A percentile compares a stretch with the other conserved stretches of the same genome.
phyloP scores from a whole-genome alignment of 2,329 filamentous ascomycete genomes.

The Pestalotiopsis sp. region DNA sequence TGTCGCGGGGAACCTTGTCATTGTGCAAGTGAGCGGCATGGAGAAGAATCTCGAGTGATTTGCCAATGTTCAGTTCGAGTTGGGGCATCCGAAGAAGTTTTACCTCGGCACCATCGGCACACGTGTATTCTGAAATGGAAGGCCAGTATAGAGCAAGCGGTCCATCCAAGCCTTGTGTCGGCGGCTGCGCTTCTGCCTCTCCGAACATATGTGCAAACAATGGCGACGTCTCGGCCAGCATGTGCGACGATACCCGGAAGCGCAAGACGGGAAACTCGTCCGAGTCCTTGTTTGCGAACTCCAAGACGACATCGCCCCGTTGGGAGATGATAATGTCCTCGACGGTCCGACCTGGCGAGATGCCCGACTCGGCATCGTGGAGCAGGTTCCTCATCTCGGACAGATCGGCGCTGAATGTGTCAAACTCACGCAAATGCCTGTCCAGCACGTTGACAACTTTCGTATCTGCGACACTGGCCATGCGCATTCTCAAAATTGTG shows the following conservation, averaged over 20 bases:
- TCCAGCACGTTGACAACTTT: constrained; percentile 46
- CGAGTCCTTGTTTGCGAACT: constrained; percentile 47
- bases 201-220: constrained; percentile 52
- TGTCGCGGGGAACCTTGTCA: constrained; percentile 44
- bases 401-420: constrained; percentile 44
- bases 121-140: constrained; percentile 35
- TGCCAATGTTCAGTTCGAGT: constrained; percentile 42
- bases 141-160: constrained; percentile 28
- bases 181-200: neutral
- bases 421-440: constrained; percentile 48
- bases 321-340: constrained; percentile 45
- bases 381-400: constrained; percentile 41
- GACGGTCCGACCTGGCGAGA: constrained; percentile 38
- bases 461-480: constrained; percentile 43
- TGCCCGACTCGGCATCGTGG: constrained; percentile 41
- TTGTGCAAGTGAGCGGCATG: constrained; percentile 55
- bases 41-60: constrained; percentile 46
- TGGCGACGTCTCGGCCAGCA: constrained; percentile 52
- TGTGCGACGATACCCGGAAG: constrained; percentile 53
- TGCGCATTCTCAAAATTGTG: constrained; percentile 47
- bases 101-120: constrained; percentile 44
- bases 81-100: constrained; percentile 56
- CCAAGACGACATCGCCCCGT: constrained; percentile 51
- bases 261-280: constrained; percentile 42
- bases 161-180: neutral